Evolutionary conservation across 2,329 filamentous ascomycete genomes (phyloP).

Genomic region (Trichoderma brevicompactum): DNA sequence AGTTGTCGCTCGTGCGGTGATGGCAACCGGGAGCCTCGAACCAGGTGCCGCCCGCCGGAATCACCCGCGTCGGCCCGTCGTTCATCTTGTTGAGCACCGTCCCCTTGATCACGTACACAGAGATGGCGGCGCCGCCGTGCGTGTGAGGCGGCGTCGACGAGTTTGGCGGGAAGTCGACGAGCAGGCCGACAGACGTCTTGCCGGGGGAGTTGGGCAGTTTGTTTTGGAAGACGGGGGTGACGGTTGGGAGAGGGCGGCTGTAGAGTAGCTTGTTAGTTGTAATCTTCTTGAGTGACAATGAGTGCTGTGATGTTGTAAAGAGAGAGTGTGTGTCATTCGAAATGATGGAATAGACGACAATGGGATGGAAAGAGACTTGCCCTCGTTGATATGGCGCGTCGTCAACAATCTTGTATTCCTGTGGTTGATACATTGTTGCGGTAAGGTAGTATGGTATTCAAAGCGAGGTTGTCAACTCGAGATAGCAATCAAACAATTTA

Average conservation of each 20-base stretch:
- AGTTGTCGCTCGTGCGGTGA: slow-evolving; percentile 34
- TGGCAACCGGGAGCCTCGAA: slow-evolving; percentile 35
- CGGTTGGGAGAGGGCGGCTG: slow-evolving; percentile 21
- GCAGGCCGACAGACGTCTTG: slow-evolving; percentile 33
- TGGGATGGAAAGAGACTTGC: neutral
- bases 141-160: slow-evolving; percentile 33
- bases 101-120: slow-evolving; percentile 32
- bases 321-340: neutral
- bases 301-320: no score
- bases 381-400: slow-evolving; percentile 21
- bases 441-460: neutral
- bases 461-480: neutral
- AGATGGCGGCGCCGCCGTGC: slow-evolving; percentile 33
- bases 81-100: slow-evolving; percentile 36
- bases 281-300: no score
- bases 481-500: no score
- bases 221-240: slow-evolving; percentile 32
- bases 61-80: slow-evolving; percentile 31
- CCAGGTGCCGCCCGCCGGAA: slow-evolving; percentile 33
- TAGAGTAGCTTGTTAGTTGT: neutral
- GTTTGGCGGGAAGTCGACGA: slow-evolving; percentile 33
- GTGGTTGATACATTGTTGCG: neutral
- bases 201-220: slow-evolving; percentile 34
- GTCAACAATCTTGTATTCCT: slow-evolving; percentile 16
- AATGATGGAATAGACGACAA: neutral